Base-by-base conservation (phyloP, 208 protist genomes). In the Acanthamoeba triangularis region DNA sequence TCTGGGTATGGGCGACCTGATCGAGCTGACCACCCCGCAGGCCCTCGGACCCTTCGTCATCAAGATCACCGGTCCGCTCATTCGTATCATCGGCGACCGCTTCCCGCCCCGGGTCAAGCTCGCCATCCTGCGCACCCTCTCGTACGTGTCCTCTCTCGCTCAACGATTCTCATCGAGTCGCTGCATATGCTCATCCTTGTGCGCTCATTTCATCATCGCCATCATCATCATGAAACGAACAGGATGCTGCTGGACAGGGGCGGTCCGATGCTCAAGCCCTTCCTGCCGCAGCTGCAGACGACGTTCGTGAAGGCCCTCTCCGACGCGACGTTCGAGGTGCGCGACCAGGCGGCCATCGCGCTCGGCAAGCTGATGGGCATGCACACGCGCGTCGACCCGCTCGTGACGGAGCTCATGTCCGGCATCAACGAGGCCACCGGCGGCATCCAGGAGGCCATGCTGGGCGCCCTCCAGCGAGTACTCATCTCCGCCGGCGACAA, bases 221-320 rank as follows among this genome's bases (percentile, higher is more conserved):
- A 76, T 35, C n/a, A 25, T 72, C 85, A 0, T 20, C 35, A 4
- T 18, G 11, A 80, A 25, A 0, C 23, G 30, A 25, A 65, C 49
- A 82, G 54, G 25, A 65, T 97, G 20, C 93, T 98, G 49, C 87
- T 99, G 11, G 59, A 61, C 18, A 97, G 97, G 84, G 95, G 96
- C 20, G 96, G 96, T 37, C 23, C 54, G 6, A 94, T 93, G 47
- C 80, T 99, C 69, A 98, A 98, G 96, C 95, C 98, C 28, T 99
- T 99, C 96, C 35, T 99, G 74, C 98, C 97, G 44, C 98, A 98
- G 97, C 96, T 98, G 44, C 98, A 98, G 96, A 97, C 97, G 37
- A 98, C 96, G 28, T 98, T 98, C 69, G 96, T 98, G 78, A 98
- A 98, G 63, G 85, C 94, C 25, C 97, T 98, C 33, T 56, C 74